Evolutionary conservation across 2,329 filamentous ascomycete species (phyloP).

Genomic region (Scolecobasidium constrictum): DNA sequence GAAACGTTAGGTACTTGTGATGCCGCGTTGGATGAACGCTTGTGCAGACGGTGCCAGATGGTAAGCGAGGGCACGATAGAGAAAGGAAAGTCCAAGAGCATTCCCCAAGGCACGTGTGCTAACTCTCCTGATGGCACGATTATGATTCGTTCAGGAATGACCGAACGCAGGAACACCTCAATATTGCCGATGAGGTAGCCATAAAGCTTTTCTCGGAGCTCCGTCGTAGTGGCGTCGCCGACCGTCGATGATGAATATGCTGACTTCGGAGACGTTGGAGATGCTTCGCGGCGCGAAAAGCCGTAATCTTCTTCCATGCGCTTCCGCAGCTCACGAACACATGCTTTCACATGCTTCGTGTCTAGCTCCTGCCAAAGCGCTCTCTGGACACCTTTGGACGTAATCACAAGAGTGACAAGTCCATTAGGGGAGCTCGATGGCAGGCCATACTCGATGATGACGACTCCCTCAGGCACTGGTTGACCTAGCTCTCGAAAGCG

Average conservation of each 20-base stretch:
- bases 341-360: conserved; percentile 7
- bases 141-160: conserved; percentile 1
- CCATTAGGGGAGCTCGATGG: conserved; percentile 10
- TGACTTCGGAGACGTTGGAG: neutral
- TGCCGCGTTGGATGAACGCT: neutral
- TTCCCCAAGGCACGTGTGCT: conserved; percentile 12
- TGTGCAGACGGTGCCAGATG: conserved; percentile 11
- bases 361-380: conserved; percentile 11
- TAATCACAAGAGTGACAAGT: conserved; percentile 11
- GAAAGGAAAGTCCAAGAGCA: conserved; percentile 11
- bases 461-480: conserved; percentile 9
- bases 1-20: conserved; percentile 7
- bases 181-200: neutral
- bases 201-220: neutral
- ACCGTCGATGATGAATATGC: neutral
- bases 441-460: conserved; percentile 11
- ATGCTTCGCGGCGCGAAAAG: neutral
- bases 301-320: neutral
- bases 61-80: conserved; percentile 11
- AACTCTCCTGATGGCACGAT: conserved; percentile 12
- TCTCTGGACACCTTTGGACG: conserved; percentile 8
- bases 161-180: neutral
- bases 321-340: conserved; percentile 8
- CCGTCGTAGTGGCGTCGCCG: neutral
- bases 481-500: conserved; percentile 7